These are phyloP conservation scores for Xylariales sp. DNA, from an alignment of 2,329 filamentous ascomycete genomes.

Conservation along the genomic window DNA sequence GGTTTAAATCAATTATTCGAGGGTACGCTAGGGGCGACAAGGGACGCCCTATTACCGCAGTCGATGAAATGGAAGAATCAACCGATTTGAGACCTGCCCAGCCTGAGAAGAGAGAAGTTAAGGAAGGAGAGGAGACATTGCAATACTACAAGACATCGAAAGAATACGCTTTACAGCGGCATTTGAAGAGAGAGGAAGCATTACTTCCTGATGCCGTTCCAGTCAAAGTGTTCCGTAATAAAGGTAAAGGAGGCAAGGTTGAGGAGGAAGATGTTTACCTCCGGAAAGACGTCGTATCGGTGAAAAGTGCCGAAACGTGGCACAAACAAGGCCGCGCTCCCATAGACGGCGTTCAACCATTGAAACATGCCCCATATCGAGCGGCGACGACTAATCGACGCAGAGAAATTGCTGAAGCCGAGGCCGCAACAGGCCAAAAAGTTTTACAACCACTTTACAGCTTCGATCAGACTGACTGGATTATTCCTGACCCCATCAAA, in stretches of 20 bases:
- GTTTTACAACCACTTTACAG: conserved; percentile 88
- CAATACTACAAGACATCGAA: conserved; percentile 89
- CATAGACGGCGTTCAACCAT: conserved; percentile 73
- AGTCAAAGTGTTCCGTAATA: conserved; percentile 79
- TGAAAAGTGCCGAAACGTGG: conserved; percentile 96
- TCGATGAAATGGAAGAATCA: conserved; percentile 82
- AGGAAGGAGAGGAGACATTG: conserved; percentile 82
- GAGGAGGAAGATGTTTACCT: conserved; percentile 84
- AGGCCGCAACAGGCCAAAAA: conserved; percentile 83
- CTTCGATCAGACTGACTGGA: conserved; percentile 90
- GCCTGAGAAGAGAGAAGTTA: conserved; percentile 77
- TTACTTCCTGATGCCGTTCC: conserved; percentile 75
- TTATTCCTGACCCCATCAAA: conserved; percentile 87
- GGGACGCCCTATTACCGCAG: conserved; percentile 69
- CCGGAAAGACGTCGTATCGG: conserved; percentile 81
- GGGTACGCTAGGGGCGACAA: conserved; percentile 70
- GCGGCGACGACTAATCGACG: conserved; percentile 90
- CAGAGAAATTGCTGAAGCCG: conserved; percentile 87
- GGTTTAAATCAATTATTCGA: conserved; percentile 85
- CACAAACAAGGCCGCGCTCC: conserved; percentile 93
- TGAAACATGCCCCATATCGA: conserved; percentile 90
- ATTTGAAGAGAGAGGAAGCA: conserved; percentile 92
- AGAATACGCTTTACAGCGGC: conserved; percentile 86
- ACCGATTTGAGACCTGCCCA: conserved; percentile 80
- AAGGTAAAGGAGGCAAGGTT: conserved; percentile 77